Conservation (phyloP, 129 eudicot species). For the Helianthus tuberosus region DNA sequence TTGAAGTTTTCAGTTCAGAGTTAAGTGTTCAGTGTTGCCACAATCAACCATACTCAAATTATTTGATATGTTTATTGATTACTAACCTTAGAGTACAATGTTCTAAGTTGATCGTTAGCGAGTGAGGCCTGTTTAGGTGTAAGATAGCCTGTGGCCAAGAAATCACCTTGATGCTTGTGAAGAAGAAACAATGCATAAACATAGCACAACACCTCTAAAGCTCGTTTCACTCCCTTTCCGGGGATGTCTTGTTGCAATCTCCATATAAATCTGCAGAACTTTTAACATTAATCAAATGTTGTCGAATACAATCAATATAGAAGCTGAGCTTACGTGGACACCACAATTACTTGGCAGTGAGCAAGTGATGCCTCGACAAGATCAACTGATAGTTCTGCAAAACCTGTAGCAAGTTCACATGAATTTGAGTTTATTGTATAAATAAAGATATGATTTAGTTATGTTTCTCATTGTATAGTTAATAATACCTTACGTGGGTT, state of each 20-base stretch:
- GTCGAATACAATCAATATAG: neutral
- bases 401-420: slow-evolving; percentile 50
- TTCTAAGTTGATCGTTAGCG: slow-evolving; percentile 78
- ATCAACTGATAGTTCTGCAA: slow-evolving; percentile 82
- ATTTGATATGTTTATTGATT: neutral
- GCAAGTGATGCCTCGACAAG: slow-evolving; percentile 79
- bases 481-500: too few relatives aligned
- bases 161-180: slow-evolving; percentile 89
- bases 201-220: slow-evolving; percentile 61
- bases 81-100: slow-evolving; percentile 73
- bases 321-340: slow-evolving; percentile 45
- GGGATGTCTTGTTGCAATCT: slow-evolving; percentile 72
- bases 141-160: slow-evolving; percentile 70
- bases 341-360: slow-evolving; percentile 92
- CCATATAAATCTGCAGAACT: slow-evolving; percentile 60
- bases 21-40: neutral
- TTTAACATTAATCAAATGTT: neutral
- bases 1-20: neutral
- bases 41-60: neutral
- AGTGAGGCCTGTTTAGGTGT: slow-evolving; percentile 80
- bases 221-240: slow-evolving; percentile 82
- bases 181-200: slow-evolving; percentile 71
- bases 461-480: too few relatives aligned
- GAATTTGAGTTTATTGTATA: neutral
- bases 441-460: neutral